phyloP scores from a whole-genome alignment of 2,329 filamentous ascomycete species.

The Trichoderma breve region DNA sequence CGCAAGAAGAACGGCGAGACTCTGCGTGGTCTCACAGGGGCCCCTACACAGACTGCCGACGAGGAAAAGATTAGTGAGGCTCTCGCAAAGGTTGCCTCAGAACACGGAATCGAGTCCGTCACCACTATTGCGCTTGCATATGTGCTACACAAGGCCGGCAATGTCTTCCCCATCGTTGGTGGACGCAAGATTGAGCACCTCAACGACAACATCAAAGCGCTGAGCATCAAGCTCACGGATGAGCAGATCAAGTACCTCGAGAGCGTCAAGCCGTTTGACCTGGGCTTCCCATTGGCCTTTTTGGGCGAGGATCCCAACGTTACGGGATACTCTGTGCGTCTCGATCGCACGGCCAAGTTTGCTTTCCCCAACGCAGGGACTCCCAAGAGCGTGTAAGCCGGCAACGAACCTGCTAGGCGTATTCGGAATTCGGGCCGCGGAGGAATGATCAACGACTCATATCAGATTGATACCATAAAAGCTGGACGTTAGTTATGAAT shows the following conservation, averaged over 20 bases:
- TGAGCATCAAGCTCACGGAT: constrained; percentile 49
- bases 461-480: background rate
- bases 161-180: constrained; percentile 61
- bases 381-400: background rate
- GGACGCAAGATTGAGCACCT: constrained; percentile 60
- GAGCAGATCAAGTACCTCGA: constrained; percentile 59
- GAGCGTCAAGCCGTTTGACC: constrained; percentile 48
- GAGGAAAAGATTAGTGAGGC: constrained; percentile 25
- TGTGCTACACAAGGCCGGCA: constrained; percentile 57
- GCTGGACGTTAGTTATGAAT: background rate
- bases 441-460: background rate
- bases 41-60: background rate
- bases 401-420: background rate
- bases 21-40: background rate
- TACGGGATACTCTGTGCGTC: background rate
- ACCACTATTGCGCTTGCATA: constrained; percentile 53
- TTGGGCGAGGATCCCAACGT: background rate
- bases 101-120: constrained; percentile 12
- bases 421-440: background rate
- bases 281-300: constrained; percentile 40
- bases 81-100: constrained; percentile 18
- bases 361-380: background rate
- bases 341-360: background rate
- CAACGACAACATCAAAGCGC: constrained; percentile 58
- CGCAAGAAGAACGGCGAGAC: background rate